Evolutionary conservation across 345 rosid species (phyloP), one percentile per base, ranked within the genome.

Genomic region (Draba incana): DNA sequence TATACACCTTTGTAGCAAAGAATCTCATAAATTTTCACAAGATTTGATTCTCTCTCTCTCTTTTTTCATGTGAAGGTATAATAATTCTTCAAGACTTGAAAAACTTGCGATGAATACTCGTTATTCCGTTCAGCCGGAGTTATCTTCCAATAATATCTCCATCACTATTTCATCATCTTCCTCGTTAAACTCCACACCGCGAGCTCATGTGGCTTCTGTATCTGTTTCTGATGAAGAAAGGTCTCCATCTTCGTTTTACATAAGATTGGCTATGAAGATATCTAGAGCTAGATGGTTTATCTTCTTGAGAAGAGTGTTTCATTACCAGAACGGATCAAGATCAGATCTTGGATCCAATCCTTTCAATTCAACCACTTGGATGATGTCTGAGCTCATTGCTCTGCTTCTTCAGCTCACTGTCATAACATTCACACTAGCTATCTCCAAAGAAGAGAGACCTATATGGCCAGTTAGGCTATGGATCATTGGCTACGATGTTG

Each of bases 381-480:
- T 92, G 97, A 78, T 77, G 81, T 81, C 88, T 66, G 99, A 94
- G 79, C 80, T 89, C 53, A n/a, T 86, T 38, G 85, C 89, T 73
- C 77, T 92, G 76, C 66, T 88, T 57, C 43, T 86, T 78, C 98
- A 94, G 75, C 76, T 92, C 58, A 78, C 68, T 57, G 72, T 85
- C 35, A 91, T 77, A 68, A 79, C 89, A 6, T 79, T 89, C 74
- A 88, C 97, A 2, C 45, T 95, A 66, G 82, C 86, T 33, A 52
- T 92, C 62, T 88, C 98, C 0, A 77, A 84, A 75, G 68, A 49
- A 54, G 99, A 95, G 78, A 92, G 53, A 43, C 92, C 99, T 4
- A 79, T 88, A 69, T 92, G 98, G 99, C 99, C 98, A 10, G 83
- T 92, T 81, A 80, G 99, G 76, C 78, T 89, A 57, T 94, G 98